Evolutionary conservation across 2,329 filamentous ascomycete species (phyloP).

Genomic region (Coniochaeta ligniaria): DNA sequence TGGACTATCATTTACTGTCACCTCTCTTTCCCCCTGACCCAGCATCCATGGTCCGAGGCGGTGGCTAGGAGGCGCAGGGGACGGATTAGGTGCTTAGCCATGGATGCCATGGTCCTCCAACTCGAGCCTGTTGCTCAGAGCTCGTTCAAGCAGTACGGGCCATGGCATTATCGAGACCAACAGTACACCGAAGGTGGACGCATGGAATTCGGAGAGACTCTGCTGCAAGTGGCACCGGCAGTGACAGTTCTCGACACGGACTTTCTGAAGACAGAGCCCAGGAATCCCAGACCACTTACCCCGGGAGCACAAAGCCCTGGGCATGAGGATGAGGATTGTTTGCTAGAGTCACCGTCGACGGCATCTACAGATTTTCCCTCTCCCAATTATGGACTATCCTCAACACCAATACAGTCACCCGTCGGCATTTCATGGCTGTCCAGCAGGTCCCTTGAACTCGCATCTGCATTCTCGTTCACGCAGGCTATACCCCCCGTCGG

Average conservation of each 20-base stretch:
- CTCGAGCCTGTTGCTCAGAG: slow-evolving; percentile 13
- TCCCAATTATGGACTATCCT: neutral
- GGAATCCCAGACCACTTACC: neutral
- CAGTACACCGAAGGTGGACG: slow-evolving; percentile 7
- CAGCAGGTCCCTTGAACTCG: neutral
- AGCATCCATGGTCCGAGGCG: neutral
- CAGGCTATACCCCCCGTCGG: neutral
- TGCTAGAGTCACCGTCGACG: neutral
- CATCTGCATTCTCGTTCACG: neutral
- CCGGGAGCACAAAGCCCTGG: neutral
- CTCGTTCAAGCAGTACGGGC: slow-evolving; percentile 15
- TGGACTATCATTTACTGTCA: neutral
- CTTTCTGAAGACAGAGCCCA: neutral
- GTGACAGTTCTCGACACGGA: neutral
- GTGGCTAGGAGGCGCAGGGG: neutral
- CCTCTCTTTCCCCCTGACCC: neutral
- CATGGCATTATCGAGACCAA: slow-evolving; percentile 16
- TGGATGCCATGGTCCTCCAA: slow-evolving; percentile 18
- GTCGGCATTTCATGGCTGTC: neutral
- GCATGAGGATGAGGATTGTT: neutral
- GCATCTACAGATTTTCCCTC: neutral
- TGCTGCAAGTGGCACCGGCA: neutral
- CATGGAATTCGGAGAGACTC: slow-evolving; percentile 9
- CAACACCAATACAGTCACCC: neutral
- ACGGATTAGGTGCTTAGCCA: neutral